Percentiles rank a stretch among this genome's conserved stretches.
These are phyloP conservation scores for Ananas comosus DNA, from an alignment of 176 grass and related monocot species.

Conservation along the genomic window DNA sequence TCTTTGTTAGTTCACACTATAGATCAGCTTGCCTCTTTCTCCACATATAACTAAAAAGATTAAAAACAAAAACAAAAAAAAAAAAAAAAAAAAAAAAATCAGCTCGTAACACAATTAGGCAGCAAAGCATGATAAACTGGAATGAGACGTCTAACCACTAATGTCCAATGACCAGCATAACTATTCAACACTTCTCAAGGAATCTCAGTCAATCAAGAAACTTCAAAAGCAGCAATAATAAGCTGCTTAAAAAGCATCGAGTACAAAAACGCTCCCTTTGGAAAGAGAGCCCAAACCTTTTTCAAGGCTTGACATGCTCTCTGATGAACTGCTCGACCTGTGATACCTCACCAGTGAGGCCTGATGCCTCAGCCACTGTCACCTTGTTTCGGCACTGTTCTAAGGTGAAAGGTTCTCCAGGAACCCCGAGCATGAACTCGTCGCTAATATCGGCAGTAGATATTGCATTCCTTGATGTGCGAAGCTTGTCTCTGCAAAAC, in stretches of 20 bases:
- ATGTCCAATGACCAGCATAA: too few species aligned
- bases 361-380: slow-evolving; percentile 51
- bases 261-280: background rate
- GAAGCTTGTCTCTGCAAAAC: slow-evolving; percentile 70
- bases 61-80: too few species aligned
- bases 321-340: slow-evolving; percentile 56
- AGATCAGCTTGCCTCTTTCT: too few species aligned
- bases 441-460: slow-evolving; percentile 65
- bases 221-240: background rate
- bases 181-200: too few species aligned
- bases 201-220: background rate
- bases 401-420: slow-evolving; percentile 58
- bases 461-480: slow-evolving; percentile 67
- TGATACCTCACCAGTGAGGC: slow-evolving; percentile 50
- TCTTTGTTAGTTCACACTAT: too few species aligned
- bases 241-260: background rate
- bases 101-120: too few species aligned
- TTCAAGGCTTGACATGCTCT: slow-evolving; percentile 32
- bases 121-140: too few species aligned
- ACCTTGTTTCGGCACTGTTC: slow-evolving; percentile 78
- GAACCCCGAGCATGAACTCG: slow-evolving; percentile 59
- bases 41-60: too few species aligned
- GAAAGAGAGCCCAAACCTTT: background rate
- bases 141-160: too few species aligned
- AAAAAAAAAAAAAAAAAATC: too few species aligned